Evolutionary conservation across 179 eudicot species (phyloP).

Genomic region (Vitellaria paradoxa): DNA sequence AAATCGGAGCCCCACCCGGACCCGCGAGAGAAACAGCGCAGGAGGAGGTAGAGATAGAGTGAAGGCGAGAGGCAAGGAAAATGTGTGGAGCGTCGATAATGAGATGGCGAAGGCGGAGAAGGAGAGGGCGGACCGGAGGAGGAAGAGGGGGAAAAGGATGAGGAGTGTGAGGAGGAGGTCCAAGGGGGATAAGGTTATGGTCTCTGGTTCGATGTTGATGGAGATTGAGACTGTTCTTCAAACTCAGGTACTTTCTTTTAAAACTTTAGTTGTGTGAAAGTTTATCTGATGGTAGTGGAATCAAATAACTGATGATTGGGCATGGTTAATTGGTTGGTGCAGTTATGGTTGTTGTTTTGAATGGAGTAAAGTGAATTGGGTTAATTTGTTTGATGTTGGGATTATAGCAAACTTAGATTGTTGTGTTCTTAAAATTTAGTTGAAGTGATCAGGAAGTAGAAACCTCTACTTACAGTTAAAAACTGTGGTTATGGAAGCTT

Average conservation of each 20-base stretch:
- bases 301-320: neutral
- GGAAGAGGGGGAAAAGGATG: constrained; percentile 29
- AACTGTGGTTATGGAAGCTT: neutral
- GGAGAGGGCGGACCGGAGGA: constrained; percentile 20
- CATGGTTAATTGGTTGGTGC: neutral
- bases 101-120: constrained; percentile 48
- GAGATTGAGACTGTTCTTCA: constrained; percentile 81
- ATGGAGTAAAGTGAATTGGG: neutral
- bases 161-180: constrained; percentile 36
- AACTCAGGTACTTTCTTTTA: constrained; percentile 63
- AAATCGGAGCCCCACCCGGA: constrained; percentile 22
- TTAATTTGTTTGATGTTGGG: neutral
- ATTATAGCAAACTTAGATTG: neutral
- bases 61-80: constrained; percentile 69
- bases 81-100: constrained; percentile 93
- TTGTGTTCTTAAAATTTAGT: neutral
- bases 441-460: neutral
- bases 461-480: neutral
- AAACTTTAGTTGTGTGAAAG: neutral
- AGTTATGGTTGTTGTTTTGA: neutral
- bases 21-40: constrained; percentile 15
- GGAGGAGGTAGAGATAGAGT: constrained; percentile 20
- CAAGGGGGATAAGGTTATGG: constrained; percentile 44
- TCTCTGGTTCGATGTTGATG: constrained; percentile 77
- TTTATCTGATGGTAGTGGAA: neutral